Conservation (phyloP, 179 eudicot genomes). For the Beta macrorhiza region DNA sequence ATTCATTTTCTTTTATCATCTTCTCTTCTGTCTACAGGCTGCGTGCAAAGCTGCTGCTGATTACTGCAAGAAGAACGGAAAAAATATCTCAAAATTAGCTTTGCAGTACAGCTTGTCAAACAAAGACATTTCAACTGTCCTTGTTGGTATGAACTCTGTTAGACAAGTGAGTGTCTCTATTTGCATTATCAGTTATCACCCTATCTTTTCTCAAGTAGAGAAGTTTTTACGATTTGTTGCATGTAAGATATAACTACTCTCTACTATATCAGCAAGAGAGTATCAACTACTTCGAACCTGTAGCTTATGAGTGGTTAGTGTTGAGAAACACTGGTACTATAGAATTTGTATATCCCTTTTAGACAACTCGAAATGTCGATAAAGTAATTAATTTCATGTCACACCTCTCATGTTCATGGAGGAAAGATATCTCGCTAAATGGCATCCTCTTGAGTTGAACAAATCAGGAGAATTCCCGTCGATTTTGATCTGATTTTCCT, state of each 20-base stretch:
- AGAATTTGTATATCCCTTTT: background rate
- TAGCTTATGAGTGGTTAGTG: background rate
- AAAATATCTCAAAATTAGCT: constrained; percentile 77
- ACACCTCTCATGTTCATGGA: too few relatives aligned
- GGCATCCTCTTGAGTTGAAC: background rate
- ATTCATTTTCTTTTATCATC: background rate
- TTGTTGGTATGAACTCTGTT: constrained; percentile 93
- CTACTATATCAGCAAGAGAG: background rate
- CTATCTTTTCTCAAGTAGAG: background rate
- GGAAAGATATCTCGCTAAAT: background rate
- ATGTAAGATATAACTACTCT: background rate
- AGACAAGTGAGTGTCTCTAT: constrained; percentile 50
- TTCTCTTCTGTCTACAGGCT: constrained; percentile 43
- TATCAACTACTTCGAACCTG: too few relatives aligned
- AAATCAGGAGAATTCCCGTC: background rate
- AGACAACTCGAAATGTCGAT: background rate
- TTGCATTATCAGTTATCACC: background rate
- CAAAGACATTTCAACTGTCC: constrained; percentile 72
- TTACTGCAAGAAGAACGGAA: constrained; percentile 76
- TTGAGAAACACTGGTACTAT: background rate
- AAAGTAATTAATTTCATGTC: background rate
- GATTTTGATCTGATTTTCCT: background rate
- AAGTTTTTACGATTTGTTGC: background rate
- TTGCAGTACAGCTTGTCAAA: constrained; percentile 90
- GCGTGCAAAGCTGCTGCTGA: constrained; percentile 87